These are phyloP conservation scores for Starmera caribaea DNA, from an alignment of 805 yeast genomes.

Conservation along the genomic window DNA sequence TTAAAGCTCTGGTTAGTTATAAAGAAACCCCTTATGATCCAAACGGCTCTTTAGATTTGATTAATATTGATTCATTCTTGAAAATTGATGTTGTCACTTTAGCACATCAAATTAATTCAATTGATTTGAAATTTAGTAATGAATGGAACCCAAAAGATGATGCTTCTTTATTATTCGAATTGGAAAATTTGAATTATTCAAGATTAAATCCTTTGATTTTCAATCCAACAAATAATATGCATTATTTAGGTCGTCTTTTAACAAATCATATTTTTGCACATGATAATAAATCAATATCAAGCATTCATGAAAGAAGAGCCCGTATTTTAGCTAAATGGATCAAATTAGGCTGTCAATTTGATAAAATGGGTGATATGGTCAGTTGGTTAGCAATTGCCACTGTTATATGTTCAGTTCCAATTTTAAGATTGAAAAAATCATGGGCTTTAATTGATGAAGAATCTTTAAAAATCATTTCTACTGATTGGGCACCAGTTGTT, in stretches of 20 bases:
- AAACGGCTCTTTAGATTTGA: slow-evolving; percentile 17
- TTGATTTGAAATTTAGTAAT: slow-evolving; percentile 55
- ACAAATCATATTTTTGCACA: slow-evolving; percentile 54
- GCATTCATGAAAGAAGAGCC: slow-evolving; percentile 41
- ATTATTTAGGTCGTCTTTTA: slow-evolving; percentile 66
- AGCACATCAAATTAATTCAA: slow-evolving; percentile 54
- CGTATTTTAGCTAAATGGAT: slow-evolving; percentile 74
- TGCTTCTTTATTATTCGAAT: slow-evolving; percentile 59
- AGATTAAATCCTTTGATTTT: slow-evolving; percentile 69
- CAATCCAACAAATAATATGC: slow-evolving; percentile 55
- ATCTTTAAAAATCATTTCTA: slow-evolving; percentile 48
- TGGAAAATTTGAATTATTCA: slow-evolving; percentile 23
- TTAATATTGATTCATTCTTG: slow-evolving; percentile 38
- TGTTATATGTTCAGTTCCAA: slow-evolving; percentile 70
- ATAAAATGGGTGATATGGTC: slow-evolving; percentile 82
- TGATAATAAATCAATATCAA: slow-evolving; percentile 24
- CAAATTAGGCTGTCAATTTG: slow-evolving; percentile 67
- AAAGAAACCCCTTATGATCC: slow-evolving; percentile 11
- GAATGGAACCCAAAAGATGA: slow-evolving; percentile 78
- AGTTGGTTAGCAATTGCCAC: slow-evolving; percentile 91
- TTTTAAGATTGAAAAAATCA: slow-evolving; percentile 59
- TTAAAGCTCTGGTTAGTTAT: slow-evolving; percentile 27
- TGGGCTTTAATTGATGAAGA: slow-evolving; percentile 67
- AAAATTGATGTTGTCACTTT: slow-evolving; percentile 41
- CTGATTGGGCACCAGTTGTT: slow-evolving; percentile 89